Base-by-base conservation (phyloP, 495 filamentous ascomycete genomes). In the Rhypophila decipiens region DNA sequence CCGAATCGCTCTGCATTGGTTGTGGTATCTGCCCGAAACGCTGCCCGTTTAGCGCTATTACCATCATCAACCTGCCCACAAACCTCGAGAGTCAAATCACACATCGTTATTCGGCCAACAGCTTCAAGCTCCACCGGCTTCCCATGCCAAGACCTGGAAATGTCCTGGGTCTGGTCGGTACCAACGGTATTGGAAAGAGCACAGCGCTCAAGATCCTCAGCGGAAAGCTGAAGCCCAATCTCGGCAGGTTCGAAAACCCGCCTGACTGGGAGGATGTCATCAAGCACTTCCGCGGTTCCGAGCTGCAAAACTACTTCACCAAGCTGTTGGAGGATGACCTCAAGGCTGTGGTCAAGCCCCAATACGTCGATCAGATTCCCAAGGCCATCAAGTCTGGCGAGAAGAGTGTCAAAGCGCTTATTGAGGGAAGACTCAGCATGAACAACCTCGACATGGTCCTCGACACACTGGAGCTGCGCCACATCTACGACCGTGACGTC, bases 1-100 rank as follows among this genome's bases (percentile, higher is more conserved):
- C 90, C 42, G 93, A 97, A 64, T 78, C 79, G 42, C 57, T 65
- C 5, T 65, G 62, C 39, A 65, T 97, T 56, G 94, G 94, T 72
- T 97, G 93, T 64, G 93, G 94, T 82, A 98, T 98, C 70, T 98
- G 93, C 63, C 88, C 89, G 22, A 97, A 97, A 74, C 96, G 96
- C 69, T 97, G 93, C 69, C 93, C 93, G n/a, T 98, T 98, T 67
- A 86, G 88, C 57, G 93, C 94, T 47, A 98, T 98, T 70, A 89
- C 90, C 64, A 97, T 98, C 66, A 97, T 98, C 87, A 97, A 97
- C 72, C 70, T 98, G 70, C 93, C 94, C 46, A 97, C 93, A 68
- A 98, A 97, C 69, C 82, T 98, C 64, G 93, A 98, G 67, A 90
- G 83, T 47, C 86, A 96, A 61, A 90, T 98, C 57, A 97, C 93